Base-by-base conservation (phyloP, 2,329 filamentous ascomycete genomes). In the Bimuria novae-zelandiae region DNA sequence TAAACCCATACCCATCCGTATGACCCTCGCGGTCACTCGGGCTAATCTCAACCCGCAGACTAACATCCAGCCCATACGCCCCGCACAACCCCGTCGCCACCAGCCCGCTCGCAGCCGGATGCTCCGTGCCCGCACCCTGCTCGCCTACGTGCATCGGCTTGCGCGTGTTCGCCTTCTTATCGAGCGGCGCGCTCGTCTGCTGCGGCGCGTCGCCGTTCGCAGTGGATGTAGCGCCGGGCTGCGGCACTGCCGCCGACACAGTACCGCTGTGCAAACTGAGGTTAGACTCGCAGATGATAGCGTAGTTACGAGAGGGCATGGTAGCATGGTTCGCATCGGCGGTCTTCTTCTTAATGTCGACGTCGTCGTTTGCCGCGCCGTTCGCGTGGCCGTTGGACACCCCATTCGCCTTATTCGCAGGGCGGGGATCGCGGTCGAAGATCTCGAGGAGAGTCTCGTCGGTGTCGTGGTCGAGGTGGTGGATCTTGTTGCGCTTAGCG, bases 271-370 rank as follows among this genome's bases (percentile, higher is more conserved):
- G n/a, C 8, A 61, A 56, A 39, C 74, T 42, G 10, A 60, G 40
- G 45, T 64, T 67, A 12, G 75, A 78, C 62, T 87, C 84, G 39
- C 80, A 80, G 70, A 87, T 83, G 67, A 83, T 84, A 52, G 84
- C 84, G 66, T 84, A 87, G 70, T 88, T 87, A 49, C 85, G 78
- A 45, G 80, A 84, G 1, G 85, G 84, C 85, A 97, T 97, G 10
- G 92, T 97, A 56, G 90, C 89, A 59, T 90, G 83, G 74, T 97
- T 97, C 68, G 82, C 88, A 37, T 78, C 78, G 1, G 86, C 83
- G 3, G 88, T 90, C 76, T 92, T 87, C 48, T 66, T 65, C 27
- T 65, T 65, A 7, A 67, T 67, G 17, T 59, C 54, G 35, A 55
- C 54, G 12, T 58, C 58, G 22, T 39, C 58, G 22, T 55, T 59